Base-by-base conservation (phyloP, 441 rosid genomes). In the Eutrema salsugineum region DNA sequence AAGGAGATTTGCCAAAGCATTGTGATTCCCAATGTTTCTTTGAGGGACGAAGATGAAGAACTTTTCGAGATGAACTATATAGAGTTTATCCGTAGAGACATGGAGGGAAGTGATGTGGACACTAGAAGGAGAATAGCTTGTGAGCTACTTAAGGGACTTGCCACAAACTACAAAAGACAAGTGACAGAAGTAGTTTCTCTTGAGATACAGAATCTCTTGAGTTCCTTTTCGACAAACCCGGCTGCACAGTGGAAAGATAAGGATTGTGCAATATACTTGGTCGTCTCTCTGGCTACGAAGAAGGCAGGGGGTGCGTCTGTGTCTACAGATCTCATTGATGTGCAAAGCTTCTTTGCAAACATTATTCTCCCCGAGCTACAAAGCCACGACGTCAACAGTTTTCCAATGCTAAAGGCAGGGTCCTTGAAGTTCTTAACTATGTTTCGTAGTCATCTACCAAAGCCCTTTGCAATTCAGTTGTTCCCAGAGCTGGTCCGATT, bases 101-200 rank as follows among this genome's bases (percentile, higher is more conserved):
- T 95, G 99, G 99, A 95, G 73, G 99, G 98, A 44, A 95, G 99
- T 73, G 99, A 95, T 81, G 82, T 89, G 77, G 98, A 95, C 38
- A 95, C 99, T 3, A 88, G 93, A 77, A 89, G 99, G 80, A 92
- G 99, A 75, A 95, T 95, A 70, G 97, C 98, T 0, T 95, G 99
- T 70, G 99, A 95, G 62, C 79, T 95, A 69, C 89, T 95, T 17
- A 92, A 95, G 77, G 99, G 99, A 38, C 89, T 95, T 73, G 98
- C 95, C 2, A 71, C 91, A 8, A 88, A 91, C 79, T 91, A 90
- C 81, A 88, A 84, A 81, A 69, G 77, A 48, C 89, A 80, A 57
- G 96, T 92, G 39, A 92, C 81, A 6, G 85, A 73, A 56, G 83
- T 84, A 20, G 88, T 91, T 68, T 86, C 98, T 63, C 78, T 81